A percentile compares a stretch with the other conserved stretches of the same genome.
Conservation (phyloP, 2,329 filamentous ascomycete species). For the Fusarium circinatum region DNA sequence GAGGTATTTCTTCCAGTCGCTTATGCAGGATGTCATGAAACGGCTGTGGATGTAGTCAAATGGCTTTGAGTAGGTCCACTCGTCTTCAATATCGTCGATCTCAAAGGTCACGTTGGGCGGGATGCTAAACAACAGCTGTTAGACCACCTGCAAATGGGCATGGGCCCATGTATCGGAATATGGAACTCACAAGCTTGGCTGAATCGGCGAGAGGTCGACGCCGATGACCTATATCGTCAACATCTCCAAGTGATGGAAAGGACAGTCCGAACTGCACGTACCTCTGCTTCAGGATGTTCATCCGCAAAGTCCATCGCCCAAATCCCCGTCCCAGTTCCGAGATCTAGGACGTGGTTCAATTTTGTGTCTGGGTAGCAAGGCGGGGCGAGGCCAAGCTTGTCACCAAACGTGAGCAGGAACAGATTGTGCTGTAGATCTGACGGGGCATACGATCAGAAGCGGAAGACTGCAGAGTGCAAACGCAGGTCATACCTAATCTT, state of each 20-base stretch:
- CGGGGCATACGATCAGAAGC: fast-evolving
- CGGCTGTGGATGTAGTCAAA: neutral
- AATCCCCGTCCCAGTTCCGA: conserved; percentile 10
- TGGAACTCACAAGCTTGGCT: neutral
- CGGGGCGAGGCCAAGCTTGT: neutral
- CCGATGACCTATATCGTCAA: neutral
- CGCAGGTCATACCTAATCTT: neutral
- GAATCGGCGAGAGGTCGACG: neutral
- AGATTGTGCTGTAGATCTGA: conserved; percentile 11
- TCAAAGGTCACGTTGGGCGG: neutral
- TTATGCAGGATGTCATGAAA: neutral
- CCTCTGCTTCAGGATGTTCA: neutral
- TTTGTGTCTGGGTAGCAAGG: neutral
- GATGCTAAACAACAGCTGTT: fast-evolving
- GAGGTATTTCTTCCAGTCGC: neutral
- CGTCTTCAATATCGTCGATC: neutral
- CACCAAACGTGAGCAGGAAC: neutral
- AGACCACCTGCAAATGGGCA: no score
- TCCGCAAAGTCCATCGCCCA: neutral
- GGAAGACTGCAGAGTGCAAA: neutral
- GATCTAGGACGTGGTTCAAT: neutral
- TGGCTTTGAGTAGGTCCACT: neutral
- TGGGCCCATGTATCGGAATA: no score
- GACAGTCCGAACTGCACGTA: neutral
- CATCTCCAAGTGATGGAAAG: fast-evolving